Percentiles rank a stretch among this genome's conserved stretches.
Evolutionary conservation across 2,329 filamentous ascomycete genomes (phyloP).

Genomic region (Phialophora macrospora): DNA sequence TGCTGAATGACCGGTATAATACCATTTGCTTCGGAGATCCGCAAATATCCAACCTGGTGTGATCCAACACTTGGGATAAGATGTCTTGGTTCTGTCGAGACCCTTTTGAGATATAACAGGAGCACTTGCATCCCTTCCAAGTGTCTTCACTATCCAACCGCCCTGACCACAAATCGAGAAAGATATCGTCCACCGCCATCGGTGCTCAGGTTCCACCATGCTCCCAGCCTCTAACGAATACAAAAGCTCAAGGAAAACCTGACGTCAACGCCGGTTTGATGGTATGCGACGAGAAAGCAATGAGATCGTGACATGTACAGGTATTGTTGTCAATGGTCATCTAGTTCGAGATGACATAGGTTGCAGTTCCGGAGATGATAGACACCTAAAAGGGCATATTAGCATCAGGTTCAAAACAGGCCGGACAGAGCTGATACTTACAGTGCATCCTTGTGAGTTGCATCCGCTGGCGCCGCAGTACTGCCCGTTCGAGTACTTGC

Average conservation of each 20-base stretch:
- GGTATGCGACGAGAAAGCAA: constrained; percentile 34
- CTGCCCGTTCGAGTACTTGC: constrained; percentile 68
- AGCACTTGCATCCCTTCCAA: not conserved
- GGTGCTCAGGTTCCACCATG: constrained; percentile 13
- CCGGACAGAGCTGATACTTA: constrained; percentile 57
- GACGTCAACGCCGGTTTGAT: constrained; percentile 35
- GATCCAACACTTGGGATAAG: not conserved
- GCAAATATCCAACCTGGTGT: not conserved
- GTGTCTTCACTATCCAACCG: not conserved
- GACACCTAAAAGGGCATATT: constrained; percentile 50
- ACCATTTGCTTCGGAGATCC: not conserved
- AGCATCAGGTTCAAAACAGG: constrained; percentile 9
- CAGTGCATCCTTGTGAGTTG: constrained; percentile 74
- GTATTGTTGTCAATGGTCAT: constrained; percentile 7
- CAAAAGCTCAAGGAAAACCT: constrained; percentile 21
- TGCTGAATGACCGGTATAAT: not conserved
- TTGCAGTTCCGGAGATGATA: constrained; percentile 56
- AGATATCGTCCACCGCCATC: constrained; percentile 13
- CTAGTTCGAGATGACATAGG: constrained; percentile 51
- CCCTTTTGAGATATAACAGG: not conserved
- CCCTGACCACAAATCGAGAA: constrained; percentile 12
- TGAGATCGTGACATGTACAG: constrained; percentile 33
- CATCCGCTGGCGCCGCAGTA: constrained; percentile 61
- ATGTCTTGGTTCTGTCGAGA: not conserved
- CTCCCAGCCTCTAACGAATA: constrained; percentile 26